phyloP scores from a whole-genome alignment of 257 asterid species.

The Nyctanthes arbortristis region DNA sequence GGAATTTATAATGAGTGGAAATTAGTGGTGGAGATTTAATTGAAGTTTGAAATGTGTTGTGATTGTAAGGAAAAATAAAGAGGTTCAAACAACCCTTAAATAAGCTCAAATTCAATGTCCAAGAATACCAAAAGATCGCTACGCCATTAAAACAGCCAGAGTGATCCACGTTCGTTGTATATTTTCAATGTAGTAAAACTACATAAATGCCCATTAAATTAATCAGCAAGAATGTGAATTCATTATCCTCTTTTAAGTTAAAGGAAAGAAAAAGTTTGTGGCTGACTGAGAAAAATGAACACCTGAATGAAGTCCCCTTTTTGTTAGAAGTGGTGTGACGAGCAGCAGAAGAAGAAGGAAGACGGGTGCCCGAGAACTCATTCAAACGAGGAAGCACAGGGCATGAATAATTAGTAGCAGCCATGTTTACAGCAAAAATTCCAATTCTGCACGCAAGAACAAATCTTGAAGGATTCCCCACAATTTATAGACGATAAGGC shows the following conservation, averaged over 20 bases:
- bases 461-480: too few species aligned
- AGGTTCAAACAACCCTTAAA: neutral
- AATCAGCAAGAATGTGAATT: neutral
- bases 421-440: neutral
- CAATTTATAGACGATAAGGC: too few species aligned
- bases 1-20: too few species aligned
- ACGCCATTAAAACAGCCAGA: too few species aligned
- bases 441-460: too few species aligned
- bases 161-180: too few species aligned
- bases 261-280: too few species aligned
- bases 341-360: slow-evolving; percentile 28
- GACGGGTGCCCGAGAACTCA: slow-evolving; percentile 28
- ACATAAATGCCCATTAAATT: slow-evolving; percentile 4
- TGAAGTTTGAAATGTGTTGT: too few species aligned
- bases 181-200: slow-evolving; percentile 1
- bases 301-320: slow-evolving; percentile 50
- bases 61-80: too few species aligned
- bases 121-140: neutral
- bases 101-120: neutral
- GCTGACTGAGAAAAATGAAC: neutral
- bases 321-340: slow-evolving; percentile 21
- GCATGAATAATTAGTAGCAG: slow-evolving; percentile 26
- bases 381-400: slow-evolving; percentile 26
- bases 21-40: too few species aligned
- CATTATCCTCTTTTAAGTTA: too few species aligned